A percentile compares a stretch with the other conserved stretches of the same genome.
Evolutionary conservation across 148 eudicot genomes (phyloP).

Genomic region (Pouteria glomerata): DNA sequence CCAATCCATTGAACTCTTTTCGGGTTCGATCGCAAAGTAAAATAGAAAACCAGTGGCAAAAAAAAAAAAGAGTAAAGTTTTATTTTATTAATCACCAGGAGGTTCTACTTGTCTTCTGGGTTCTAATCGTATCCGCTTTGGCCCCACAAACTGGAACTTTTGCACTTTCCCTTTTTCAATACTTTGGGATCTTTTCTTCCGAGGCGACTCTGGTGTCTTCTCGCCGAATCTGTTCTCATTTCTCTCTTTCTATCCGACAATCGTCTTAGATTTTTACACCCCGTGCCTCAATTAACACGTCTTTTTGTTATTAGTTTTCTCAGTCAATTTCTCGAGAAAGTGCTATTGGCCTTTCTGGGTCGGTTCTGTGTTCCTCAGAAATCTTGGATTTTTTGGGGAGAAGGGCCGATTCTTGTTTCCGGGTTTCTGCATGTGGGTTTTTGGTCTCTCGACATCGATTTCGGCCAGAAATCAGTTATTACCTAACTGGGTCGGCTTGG

Average conservation of each 20-base stretch:
- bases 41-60: no score
- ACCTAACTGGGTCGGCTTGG: conserved; percentile 9
- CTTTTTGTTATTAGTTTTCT: not conserved
- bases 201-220: not conserved
- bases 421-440: conserved; percentile 13
- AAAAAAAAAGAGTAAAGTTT: no score
- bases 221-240: not conserved
- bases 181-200: not conserved
- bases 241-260: not conserved
- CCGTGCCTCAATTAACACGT: not conserved
- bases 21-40: no score
- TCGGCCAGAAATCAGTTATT: not conserved
- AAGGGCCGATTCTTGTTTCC: not conserved
- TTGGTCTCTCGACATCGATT: conserved; percentile 3
- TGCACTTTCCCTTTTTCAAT: not conserved
- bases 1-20: no score
- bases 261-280: not conserved
- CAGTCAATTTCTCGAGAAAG: not conserved
- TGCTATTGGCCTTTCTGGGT: not conserved
- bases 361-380: not conserved
- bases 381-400: not conserved
- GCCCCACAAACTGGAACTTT: conserved; percentile 13
- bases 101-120: no score
- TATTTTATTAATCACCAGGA: no score
- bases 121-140: conserved; percentile 1